Evolutionary conservation across 345 rosid genomes (phyloP), one percentile per base, ranked within the genome.

Genomic region (Bruguiera gymnorhiza): DNA sequence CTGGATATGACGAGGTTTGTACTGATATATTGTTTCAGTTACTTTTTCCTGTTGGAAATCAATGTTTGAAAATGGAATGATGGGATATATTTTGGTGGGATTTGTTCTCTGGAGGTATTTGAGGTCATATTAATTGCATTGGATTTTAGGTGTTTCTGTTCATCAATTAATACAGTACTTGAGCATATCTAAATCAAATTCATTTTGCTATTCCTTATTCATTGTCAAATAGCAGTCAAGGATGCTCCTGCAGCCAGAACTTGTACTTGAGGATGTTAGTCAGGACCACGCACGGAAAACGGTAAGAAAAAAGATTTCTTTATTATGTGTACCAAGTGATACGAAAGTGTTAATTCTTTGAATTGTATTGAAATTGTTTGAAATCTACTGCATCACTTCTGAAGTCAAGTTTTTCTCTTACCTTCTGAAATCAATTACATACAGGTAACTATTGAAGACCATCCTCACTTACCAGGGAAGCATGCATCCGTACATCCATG

Each of bases 401-500:
- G 29, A 56, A 60, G 29, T 46, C 15, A 8, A 43, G 15, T n/a
- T 61, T 68, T 18, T 30, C 4, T 30, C 58, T 48, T 66, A 1
- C n/a, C 31, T 27, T 62, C n/a, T 20, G 24, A 61, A 53, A 48
- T 61, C 34, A 32, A n/a, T 65, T 46, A 13, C 58, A 48, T 54
- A 34, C 86, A 92, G 98, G 98, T 92, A 31, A 92, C 98, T 18
- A 96, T 96, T 74, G 99, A 92, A 82, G 99, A 90, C 73, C 99
- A 96, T 78, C 93, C 99, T 20, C 99, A 96, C 74, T 83, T 96
- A 76, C 89, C 97, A 52, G 98, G 99, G 74, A 96, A 96, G 81
- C 99, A 96, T 67, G 99, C 99, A 21, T 96, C 99, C 62, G 92
- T 96, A 32, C 99, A 96, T 83, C 99, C 99, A 54, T 96, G 99